phyloP scores from a whole-genome alignment of 2,329 filamentous ascomycete genomes.

The Clathrospora elynae region DNA sequence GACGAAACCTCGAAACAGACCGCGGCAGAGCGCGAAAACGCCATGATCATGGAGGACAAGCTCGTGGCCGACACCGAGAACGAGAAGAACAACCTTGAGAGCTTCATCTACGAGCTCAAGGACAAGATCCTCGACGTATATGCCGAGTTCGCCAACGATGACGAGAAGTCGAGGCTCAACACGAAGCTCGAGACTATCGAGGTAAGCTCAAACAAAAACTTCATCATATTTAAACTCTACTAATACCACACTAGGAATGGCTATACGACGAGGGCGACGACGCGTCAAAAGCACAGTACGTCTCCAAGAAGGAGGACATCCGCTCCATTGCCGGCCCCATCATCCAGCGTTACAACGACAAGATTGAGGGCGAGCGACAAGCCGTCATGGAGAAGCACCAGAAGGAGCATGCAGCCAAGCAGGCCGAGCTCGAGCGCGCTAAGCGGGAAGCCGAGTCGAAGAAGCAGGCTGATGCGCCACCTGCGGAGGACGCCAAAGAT shows the following conservation, averaged over 20 bases:
- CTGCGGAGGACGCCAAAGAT: slow-evolving; percentile 47
- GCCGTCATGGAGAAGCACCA: slow-evolving; percentile 71
- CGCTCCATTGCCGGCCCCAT: slow-evolving; percentile 88
- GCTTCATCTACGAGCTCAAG: slow-evolving; percentile 94
- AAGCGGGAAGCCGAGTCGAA: slow-evolving; percentile 75
- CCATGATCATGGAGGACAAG: slow-evolving; percentile 98
- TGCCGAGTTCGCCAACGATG: slow-evolving; percentile 83
- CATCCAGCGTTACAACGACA: slow-evolving; percentile 93
- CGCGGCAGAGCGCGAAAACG: slow-evolving; percentile 79
- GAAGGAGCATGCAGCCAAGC: slow-evolving; percentile 65
- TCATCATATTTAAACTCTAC: background rate
- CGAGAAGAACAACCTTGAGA: slow-evolving; percentile 99
- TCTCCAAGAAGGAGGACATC: slow-evolving; percentile 95
- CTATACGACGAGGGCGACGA: slow-evolving; percentile 97
- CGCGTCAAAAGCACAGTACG: slow-evolving; percentile 88
- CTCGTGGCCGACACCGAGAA: slow-evolving; percentile 97
- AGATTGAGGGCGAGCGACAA: slow-evolving; percentile 84
- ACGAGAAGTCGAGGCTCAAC: slow-evolving; percentile 87
- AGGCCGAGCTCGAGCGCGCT: slow-evolving; percentile 72
- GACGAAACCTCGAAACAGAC: slow-evolving; percentile 69
- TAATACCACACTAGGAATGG: slow-evolving; percentile 73
- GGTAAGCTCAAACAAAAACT: slow-evolving; percentile 62
- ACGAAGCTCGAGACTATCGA: slow-evolving; percentile 82
- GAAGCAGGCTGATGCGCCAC: slow-evolving; percentile 55
- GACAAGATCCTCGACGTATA: slow-evolving; percentile 95